Evolutionary conservation across 192 early-diverging fungal species (phyloP), one percentile per base, ranked within the genome.

Genomic region (Spinellus fusiger): DNA sequence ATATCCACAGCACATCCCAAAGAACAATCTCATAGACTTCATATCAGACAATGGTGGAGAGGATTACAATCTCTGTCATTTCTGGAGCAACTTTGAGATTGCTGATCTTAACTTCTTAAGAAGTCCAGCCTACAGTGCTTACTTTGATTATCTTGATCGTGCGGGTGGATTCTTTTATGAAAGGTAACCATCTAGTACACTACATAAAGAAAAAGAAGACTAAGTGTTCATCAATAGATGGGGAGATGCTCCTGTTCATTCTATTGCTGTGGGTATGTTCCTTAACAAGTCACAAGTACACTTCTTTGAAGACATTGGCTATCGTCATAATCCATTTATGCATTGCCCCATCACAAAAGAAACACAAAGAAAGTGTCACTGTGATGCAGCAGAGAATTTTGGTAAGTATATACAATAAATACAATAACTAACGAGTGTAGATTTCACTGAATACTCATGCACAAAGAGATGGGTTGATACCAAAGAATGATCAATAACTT

Each of bases 51-150:
- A 86, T 53, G 69, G 77, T 18, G 66, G 78, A 25, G 81, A 77
- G 49, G 61, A 70, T n/a, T 87, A 89, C 56, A 85, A 85, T 52
- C 65, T 75, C 7, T 90, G 84, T 65, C 85, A 89, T 58, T 89
- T 86, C 54, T 92, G 92, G 91, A 84, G 83, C 40, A 94, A 94
- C 56, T 94, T 94, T 77, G 93, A 94, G 69, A 93, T 95, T 57
- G 89, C 77, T 28, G 74, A 85, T 56, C 64, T 91, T 52, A 77
- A 85, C 13, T 83, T 93, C 54, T 88, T 85, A 60, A 70, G 86
- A 47, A 84, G 80, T 60, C 62, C 80, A 20, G 78, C 75, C 0
- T 92, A 92, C 66, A 70, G 75, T 37, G 76, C 80, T 25, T 91
- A 78, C 46, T 83, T 84, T 53, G 69, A 79, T 22, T 79, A 83